Conservation (phyloP, 306 rosid species). For the Carpinus viminea region DNA sequence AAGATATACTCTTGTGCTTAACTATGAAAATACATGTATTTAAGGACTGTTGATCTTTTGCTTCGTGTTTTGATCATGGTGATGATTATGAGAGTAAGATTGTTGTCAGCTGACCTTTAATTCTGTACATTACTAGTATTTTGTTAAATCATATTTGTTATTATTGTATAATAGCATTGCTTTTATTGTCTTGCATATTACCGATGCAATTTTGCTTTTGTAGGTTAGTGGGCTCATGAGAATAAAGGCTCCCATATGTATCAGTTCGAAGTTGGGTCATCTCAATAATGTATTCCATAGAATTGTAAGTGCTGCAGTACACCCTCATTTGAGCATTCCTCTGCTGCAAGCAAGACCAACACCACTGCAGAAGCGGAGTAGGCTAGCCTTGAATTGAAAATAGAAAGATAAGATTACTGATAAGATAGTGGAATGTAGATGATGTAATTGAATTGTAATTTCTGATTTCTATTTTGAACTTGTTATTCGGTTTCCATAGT, state of each 20-base stretch:
- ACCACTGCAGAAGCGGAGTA: conserved; percentile 80
- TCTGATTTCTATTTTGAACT: no score
- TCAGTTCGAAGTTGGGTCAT: conserved; percentile 78
- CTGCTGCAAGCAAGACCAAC: no score
- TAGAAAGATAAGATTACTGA: no score
- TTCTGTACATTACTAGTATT: not conserved
- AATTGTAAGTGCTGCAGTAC: conserved; percentile 80
- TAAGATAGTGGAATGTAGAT: no score
- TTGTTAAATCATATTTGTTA: no score
- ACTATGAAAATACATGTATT: not conserved
- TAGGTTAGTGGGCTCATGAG: conserved; percentile 99
- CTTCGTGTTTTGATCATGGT: not conserved
- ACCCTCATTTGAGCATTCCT: conserved; percentile 52
- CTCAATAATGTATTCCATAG: conserved; percentile 65
- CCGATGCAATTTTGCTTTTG: conserved; percentile 23
- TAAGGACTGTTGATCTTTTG: not conserved
- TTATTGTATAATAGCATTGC: not conserved
- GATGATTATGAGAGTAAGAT: not conserved
- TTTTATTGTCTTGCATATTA: conserved; percentile 15
- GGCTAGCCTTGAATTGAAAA: not conserved
- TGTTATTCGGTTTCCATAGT: no score
- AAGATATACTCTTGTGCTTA: no score
- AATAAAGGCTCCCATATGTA: conserved; percentile 88
- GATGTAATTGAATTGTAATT: no score
- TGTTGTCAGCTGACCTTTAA: not conserved